A percentile compares a stretch with the other conserved stretches of the same genome.
These are phyloP conservation scores for Exophiala sp. DNA, from an alignment of 2,329 filamentous ascomycete genomes.

Conservation along the genomic window DNA sequence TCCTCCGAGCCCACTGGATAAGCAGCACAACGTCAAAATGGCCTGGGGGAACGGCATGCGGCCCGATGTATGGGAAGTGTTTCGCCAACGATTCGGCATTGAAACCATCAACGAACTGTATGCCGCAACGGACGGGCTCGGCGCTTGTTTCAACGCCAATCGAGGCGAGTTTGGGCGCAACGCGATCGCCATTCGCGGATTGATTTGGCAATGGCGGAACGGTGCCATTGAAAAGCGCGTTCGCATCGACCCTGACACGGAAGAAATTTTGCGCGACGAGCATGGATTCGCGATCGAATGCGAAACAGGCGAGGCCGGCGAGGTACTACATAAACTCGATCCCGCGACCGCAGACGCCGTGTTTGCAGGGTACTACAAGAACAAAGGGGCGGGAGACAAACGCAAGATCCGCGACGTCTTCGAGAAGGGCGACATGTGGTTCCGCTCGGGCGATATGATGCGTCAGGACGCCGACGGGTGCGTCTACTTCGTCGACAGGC, in stretches of 20 bases:
- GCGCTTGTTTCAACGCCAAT: slow-evolving; percentile 56
- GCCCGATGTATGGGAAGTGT: slow-evolving; percentile 46
- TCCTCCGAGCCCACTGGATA: slow-evolving; percentile 42
- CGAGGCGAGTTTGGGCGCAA: slow-evolving; percentile 58
- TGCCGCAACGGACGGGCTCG: slow-evolving; percentile 67
- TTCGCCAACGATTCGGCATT: slow-evolving; percentile 37
- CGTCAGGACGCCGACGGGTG: slow-evolving; percentile 64
- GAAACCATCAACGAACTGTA: slow-evolving; percentile 65
- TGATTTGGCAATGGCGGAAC: slow-evolving; percentile 50
- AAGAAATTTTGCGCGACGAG: slow-evolving; percentile 59
- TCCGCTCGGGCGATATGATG: slow-evolving; percentile 74
- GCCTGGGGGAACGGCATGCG: slow-evolving; percentile 46
- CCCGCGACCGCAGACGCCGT: slow-evolving; percentile 37
- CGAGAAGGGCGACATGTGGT: slow-evolving; percentile 71
- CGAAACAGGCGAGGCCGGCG: slow-evolving; percentile 61
- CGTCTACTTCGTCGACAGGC: slow-evolving; percentile 68
- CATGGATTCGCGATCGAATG: slow-evolving; percentile 62
- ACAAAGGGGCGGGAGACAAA: slow-evolving; percentile 60
- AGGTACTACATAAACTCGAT: slow-evolving; percentile 64
- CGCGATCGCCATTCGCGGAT: slow-evolving; percentile 65
- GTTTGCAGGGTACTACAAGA: slow-evolving; percentile 80
- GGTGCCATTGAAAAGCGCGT: slow-evolving; percentile 59
- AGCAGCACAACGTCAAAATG: slow-evolving; percentile 40
- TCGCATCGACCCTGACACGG: slow-evolving; percentile 60
- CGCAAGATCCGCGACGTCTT: slow-evolving; percentile 73